phyloP scores from a whole-genome alignment of 169 alveolate species.

The Eimeria acervulina region DNA sequence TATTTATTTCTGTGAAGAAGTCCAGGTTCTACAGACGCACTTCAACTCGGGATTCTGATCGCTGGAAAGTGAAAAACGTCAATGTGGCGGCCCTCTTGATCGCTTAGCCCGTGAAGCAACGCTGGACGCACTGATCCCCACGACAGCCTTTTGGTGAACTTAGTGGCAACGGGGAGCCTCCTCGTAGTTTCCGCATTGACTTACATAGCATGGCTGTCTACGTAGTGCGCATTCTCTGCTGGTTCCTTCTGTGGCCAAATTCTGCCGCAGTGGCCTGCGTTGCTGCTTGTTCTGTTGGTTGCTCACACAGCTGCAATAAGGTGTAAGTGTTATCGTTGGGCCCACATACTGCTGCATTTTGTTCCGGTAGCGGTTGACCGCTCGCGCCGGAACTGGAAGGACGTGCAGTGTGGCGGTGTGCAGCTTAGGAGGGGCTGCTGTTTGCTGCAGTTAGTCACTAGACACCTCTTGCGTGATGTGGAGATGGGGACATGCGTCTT shows the following conservation, averaged over 20 bases:
- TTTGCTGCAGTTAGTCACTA: not conserved
- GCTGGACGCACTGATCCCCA: not conserved
- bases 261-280: not conserved
- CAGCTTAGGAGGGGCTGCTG: not conserved
- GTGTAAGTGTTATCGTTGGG: not conserved
- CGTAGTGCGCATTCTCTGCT: not conserved
- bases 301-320: not conserved
- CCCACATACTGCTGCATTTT: not conserved
- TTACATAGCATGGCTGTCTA: not conserved
- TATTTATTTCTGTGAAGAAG: not conserved
- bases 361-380: not conserved
- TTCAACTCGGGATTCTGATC: not conserved
- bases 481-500: not conserved
- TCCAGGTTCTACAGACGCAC: not conserved
- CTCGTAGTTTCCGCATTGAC: not conserved
- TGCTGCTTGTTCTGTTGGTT: not conserved
- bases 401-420: not conserved
- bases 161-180: not conserved
- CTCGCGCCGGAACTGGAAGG: not conserved
- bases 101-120: not conserved
- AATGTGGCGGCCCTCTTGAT: not conserved
- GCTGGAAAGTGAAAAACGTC: not conserved
- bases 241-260: not conserved
- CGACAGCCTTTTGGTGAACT: not conserved
- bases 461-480: not conserved